phyloP scores from a whole-genome alignment of 148 eudicot genomes.

The Limonium bicolor region DNA sequence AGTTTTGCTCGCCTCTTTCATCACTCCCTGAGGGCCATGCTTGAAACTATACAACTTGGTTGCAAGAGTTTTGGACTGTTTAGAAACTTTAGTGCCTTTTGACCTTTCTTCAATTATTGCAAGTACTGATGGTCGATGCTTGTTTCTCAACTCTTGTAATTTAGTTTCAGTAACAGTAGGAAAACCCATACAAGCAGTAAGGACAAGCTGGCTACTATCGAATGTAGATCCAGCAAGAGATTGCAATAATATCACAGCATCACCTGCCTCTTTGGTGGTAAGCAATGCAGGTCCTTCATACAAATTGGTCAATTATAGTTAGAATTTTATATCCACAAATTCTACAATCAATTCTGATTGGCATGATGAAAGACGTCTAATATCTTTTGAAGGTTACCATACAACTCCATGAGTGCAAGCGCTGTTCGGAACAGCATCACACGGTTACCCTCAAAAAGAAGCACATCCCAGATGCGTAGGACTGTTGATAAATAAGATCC shows the following conservation, averaged over 20 bases:
- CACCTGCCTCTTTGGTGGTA: slow-evolving; percentile 84
- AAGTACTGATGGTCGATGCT: slow-evolving; percentile 63
- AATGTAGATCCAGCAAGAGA: slow-evolving; percentile 81
- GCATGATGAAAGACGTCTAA: too few relatives aligned
- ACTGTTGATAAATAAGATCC: slow-evolving; percentile 26
- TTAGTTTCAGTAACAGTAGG: slow-evolving; percentile 48
- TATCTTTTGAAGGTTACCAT: slow-evolving; percentile 51
- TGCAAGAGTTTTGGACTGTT: slow-evolving; percentile 58
- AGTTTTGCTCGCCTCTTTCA: slow-evolving; percentile 22
- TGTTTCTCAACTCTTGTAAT: slow-evolving; percentile 52
- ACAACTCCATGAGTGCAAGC: slow-evolving; percentile 90
- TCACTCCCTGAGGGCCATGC: slow-evolving; percentile 37
- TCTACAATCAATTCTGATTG: too few relatives aligned
- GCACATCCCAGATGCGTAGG: slow-evolving; percentile 92
- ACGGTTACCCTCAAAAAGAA: slow-evolving; percentile 90
- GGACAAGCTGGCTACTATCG: slow-evolving; percentile 95
- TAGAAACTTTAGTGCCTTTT: slow-evolving; percentile 40
- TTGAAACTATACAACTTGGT: slow-evolving; percentile 85
- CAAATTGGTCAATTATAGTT: too few relatives aligned
- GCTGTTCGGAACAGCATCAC: slow-evolving; percentile 93
- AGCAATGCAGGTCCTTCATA: slow-evolving; percentile 69
- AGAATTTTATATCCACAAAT: too few relatives aligned
- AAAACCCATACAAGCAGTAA: slow-evolving; percentile 94
- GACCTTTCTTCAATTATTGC: slow-evolving; percentile 44
- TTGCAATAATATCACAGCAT: slow-evolving; percentile 72